phyloP scores from a whole-genome alignment of 768 basidiomycete species.

The Suillus plorans region DNA sequence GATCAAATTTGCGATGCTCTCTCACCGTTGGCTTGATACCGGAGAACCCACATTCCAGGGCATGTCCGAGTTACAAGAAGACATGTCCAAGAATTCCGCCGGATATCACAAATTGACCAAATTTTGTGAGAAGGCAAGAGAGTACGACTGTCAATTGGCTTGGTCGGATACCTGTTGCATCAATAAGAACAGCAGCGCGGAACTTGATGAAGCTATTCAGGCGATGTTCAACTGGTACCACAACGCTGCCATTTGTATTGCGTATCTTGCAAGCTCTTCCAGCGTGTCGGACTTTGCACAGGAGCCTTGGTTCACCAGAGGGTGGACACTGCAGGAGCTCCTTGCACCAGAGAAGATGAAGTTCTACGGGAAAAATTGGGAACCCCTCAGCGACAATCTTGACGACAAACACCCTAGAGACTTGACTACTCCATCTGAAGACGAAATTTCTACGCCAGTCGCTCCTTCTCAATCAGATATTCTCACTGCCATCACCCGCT shows the following conservation, averaged over 20 bases:
- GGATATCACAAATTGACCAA: no score
- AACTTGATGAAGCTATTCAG: constrained; percentile 30
- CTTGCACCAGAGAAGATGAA: constrained; percentile 14
- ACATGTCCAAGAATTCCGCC: no score
- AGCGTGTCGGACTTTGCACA: constrained; percentile 10
- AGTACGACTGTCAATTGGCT: constrained; percentile 13
- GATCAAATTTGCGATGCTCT: constrained; percentile 10
- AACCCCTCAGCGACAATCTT: constrained; percentile 11
- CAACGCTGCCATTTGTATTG: constrained; percentile 22
- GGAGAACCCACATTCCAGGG: no score
- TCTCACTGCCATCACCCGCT: constrained; percentile 6
- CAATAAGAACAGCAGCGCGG: constrained; percentile 27
- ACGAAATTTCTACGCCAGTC: constrained; percentile 11
- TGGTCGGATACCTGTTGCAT: constrained; percentile 25
- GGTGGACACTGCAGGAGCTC: constrained; percentile 20
- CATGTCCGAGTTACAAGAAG: no score
- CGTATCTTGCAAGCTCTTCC: constrained; percentile 17
- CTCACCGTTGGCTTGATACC: constrained; percentile 5
- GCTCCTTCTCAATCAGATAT: constrained; percentile 6
- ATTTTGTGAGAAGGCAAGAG: constrained; percentile 7
- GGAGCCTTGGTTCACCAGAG: constrained; percentile 24
- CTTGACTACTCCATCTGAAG: background rate
- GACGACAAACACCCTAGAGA: constrained; percentile 10
- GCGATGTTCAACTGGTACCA: constrained; percentile 31
- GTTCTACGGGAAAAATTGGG: constrained; percentile 22